Evolutionary conservation across 768 basidiomycete genomes (phyloP), one percentile per base, ranked within the genome.

Genomic region (Tricholoma saponaceum): DNA sequence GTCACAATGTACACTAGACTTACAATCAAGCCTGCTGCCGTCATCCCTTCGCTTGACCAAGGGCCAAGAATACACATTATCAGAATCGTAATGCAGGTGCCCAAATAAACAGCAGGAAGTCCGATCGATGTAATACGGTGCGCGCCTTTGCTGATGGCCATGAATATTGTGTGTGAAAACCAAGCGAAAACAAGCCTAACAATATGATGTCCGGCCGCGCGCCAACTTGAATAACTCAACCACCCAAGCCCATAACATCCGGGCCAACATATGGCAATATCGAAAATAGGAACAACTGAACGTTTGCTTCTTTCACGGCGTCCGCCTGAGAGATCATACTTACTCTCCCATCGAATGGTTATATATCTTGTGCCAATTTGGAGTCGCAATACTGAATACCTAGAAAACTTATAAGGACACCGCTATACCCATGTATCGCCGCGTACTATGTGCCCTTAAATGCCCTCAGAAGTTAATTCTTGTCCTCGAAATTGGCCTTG

Each of bases 311-410:
- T 51, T 62, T 60, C n/a, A 58, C 58, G 13, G 41, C 52, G 44
- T 62, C 56, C 10, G 58, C 61, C 44, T 62, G 61, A n/a, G 41
- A 62, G 58, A 20, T 54, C 55, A 50, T 58, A 58, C 43, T 62
- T 58, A 60, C 16, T 60, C 61, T 9, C 56, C 56, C 43, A 62
- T 23, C 30, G 55, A 54, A 22, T 60, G 51, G 20, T 39, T 55
- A 22, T 62, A 62, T 2, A 1, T 41, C 12, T 60, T 52, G 43
- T 62, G 58, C 61, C 61, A 62, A 8, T 52, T 52, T 51, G 61
- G 61, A 55, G 60, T 62, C 33, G 58, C 60, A 13, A 62, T 58
- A 20, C 58, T 60, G 53, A 54, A 62, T 22, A 60, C 61, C 58
- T 62, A n/a, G 12, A 13, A 8, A 14, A 26, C 23, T 12, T 12